A percentile compares a stretch with the other conserved stretches of the same genome.
phyloP scores from a whole-genome alignment of 768 basidiomycete species.

The Cystofilobasidium capitatum region DNA sequence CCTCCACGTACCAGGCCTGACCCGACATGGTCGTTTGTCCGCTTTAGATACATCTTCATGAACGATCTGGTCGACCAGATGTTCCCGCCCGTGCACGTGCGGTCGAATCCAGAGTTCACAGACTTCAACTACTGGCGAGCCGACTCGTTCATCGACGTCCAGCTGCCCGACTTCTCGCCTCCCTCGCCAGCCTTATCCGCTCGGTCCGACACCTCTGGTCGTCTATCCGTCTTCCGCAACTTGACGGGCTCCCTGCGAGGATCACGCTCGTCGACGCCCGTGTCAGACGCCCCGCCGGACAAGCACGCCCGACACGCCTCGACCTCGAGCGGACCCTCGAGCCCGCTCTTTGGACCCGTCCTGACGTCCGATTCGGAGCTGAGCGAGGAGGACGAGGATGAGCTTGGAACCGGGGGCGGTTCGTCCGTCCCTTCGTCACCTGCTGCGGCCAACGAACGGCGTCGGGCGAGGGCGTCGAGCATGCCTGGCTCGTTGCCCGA shows the following conservation, averaged over 20 bases:
- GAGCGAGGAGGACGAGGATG: constrained; percentile 20
- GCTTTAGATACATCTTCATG: constrained; percentile 84
- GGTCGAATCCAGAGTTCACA: constrained; percentile 77
- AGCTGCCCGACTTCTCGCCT: constrained; percentile 47
- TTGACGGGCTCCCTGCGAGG: constrained; percentile 37
- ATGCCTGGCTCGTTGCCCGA: constrained; percentile 28
- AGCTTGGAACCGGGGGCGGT: constrained; percentile 11
- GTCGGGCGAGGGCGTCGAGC: constrained; percentile 14
- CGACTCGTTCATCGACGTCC: constrained; percentile 60
- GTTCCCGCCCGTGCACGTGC: constrained; percentile 91
- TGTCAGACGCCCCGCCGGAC: constrained; percentile 14
- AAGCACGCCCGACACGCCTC: constrained; percentile 24
- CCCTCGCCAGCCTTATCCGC: constrained; percentile 91
- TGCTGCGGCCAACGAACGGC: not conserved
- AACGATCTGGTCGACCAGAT: constrained; percentile 99
- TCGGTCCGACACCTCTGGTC: constrained; percentile 66
- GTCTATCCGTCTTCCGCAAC: constrained; percentile 39
- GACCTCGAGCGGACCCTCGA: constrained; percentile 47
- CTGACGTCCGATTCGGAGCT: constrained; percentile 44
- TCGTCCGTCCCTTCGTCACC: too few species aligned
- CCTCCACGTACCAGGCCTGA: constrained; percentile 83
- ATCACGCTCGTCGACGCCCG: constrained; percentile 32
- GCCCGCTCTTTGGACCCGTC: constrained; percentile 67
- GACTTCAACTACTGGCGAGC: constrained; percentile 96
- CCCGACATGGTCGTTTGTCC: not conserved